Evolutionary conservation across 257 asterid genomes (phyloP).

Genomic region (Asclepias syriaca): DNA sequence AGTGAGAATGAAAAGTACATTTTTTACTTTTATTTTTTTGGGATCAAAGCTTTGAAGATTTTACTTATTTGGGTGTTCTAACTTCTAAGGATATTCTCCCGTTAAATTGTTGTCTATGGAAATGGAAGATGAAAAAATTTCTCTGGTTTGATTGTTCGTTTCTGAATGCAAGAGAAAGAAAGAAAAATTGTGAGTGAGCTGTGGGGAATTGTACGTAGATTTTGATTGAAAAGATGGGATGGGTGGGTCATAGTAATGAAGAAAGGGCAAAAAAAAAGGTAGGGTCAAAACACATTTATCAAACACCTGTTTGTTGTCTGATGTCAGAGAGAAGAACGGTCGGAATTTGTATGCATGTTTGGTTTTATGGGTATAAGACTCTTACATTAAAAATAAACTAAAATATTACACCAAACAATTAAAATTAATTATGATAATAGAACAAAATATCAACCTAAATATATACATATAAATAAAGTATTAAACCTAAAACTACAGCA

Average conservation of each 20-base stretch:
- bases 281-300: conserved; percentile 32
- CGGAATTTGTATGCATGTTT: conserved; percentile 14
- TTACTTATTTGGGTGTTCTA: conserved; percentile 1
- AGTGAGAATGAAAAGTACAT: conserved; percentile 40
- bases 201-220: conserved; percentile 33
- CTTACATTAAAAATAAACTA: background rate
- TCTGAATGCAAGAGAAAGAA: conserved; percentile 1
- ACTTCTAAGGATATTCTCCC: background rate
- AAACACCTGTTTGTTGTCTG: conserved; percentile 1
- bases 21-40: conserved; percentile 3
- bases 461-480: too few species aligned
- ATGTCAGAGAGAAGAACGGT: conserved; percentile 10
- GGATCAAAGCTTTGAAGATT: background rate
- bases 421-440: too few species aligned
- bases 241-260: conserved; percentile 39
- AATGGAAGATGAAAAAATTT: background rate
- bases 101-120: background rate
- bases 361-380: background rate
- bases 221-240: conserved; percentile 67
- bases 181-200: conserved; percentile 8
- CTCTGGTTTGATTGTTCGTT: background rate
- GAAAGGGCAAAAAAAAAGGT: conserved; percentile 34
- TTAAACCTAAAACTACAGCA: too few species aligned
- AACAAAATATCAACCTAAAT: too few species aligned
- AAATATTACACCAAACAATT: too few species aligned